phyloP scores from a whole-genome alignment of 169 alveolate species.

The Plasmodium cynomolgi region DNA sequence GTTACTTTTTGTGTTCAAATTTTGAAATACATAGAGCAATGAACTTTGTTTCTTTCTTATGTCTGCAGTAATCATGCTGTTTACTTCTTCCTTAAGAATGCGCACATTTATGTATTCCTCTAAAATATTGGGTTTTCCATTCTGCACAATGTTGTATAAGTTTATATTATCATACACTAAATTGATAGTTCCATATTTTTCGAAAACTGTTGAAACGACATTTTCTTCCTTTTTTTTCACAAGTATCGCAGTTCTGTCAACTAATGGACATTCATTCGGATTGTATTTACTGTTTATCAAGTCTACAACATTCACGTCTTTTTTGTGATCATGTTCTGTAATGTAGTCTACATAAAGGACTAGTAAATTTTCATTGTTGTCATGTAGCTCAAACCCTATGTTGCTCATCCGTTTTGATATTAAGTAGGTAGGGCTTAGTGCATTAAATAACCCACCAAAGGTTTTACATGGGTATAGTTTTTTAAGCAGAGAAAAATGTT shows the following conservation, averaged over 20 bases:
- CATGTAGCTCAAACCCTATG: constrained; percentile 71
- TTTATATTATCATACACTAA: constrained; percentile 46
- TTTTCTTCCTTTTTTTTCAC: constrained; percentile 50
- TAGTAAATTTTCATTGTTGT: constrained; percentile 48
- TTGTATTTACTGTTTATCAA: constrained; percentile 57
- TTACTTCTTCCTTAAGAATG: constrained; percentile 39
- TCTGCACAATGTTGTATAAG: constrained; percentile 47
- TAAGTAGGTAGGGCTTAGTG: constrained; percentile 42
- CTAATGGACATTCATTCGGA: constrained; percentile 54
- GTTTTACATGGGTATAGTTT: constrained; percentile 70
- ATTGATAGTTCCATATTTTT: constrained; percentile 33
- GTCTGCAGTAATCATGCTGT: constrained; percentile 67
- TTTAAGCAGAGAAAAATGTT: constrained; percentile 58
- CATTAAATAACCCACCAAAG: constrained; percentile 74
- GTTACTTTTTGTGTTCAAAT: constrained; percentile 26
- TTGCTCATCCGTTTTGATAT: constrained; percentile 41
- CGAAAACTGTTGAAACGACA: constrained; percentile 41
- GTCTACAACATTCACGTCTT: constrained; percentile 31
- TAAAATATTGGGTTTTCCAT: constrained; percentile 25
- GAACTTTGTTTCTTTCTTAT: constrained; percentile 70
- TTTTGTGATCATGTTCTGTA: constrained; percentile 63
- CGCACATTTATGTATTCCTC: constrained; percentile 71
- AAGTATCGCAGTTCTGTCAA: constrained; percentile 45
- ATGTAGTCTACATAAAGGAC: constrained; percentile 59
- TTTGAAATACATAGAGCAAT: constrained; percentile 59